These are phyloP conservation scores for Cajanus cajan DNA, from an alignment of 306 rosid genomes.

Conservation along the genomic window DNA sequence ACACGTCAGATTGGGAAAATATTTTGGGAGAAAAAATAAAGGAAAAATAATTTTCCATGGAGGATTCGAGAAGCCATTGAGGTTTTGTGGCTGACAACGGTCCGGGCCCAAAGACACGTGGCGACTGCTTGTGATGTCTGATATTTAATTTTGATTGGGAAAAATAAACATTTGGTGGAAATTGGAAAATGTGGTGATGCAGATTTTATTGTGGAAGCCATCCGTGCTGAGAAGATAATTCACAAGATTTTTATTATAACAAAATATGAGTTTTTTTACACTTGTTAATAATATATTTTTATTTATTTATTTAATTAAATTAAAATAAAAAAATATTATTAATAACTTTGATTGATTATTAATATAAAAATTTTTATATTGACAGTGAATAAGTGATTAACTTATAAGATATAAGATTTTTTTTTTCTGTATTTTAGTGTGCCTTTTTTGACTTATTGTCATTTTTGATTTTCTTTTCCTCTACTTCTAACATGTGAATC, in stretches of 20 bases:
- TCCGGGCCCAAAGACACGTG: slow-evolving; percentile 49
- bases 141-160: background rate
- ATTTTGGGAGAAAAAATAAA: background rate
- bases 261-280: too few species aligned
- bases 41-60: slow-evolving; percentile 12
- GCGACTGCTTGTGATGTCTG: slow-evolving; percentile 27
- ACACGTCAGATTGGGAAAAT: slow-evolving; percentile 49
- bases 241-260: slow-evolving; percentile 33
- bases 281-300: too few species aligned
- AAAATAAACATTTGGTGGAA: background rate
- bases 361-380: too few species aligned
- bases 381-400: too few species aligned
- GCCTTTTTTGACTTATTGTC: slow-evolving; percentile 38
- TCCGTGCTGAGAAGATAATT: slow-evolving; percentile 35
- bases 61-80: slow-evolving; percentile 52
- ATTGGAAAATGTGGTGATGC: slow-evolving; percentile 23
- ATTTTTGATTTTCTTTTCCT: background rate
- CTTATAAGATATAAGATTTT: slow-evolving; percentile 25
- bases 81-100: slow-evolving; percentile 73
- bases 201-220: slow-evolving; percentile 43
- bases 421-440: slow-evolving; percentile 29
- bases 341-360: too few species aligned
- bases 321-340: too few species aligned
- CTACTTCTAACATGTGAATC: background rate
- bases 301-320: too few species aligned